Conservation (phyloP, 495 filamentous ascomycete genomes). For the Endocarpon pusillum region DNA sequence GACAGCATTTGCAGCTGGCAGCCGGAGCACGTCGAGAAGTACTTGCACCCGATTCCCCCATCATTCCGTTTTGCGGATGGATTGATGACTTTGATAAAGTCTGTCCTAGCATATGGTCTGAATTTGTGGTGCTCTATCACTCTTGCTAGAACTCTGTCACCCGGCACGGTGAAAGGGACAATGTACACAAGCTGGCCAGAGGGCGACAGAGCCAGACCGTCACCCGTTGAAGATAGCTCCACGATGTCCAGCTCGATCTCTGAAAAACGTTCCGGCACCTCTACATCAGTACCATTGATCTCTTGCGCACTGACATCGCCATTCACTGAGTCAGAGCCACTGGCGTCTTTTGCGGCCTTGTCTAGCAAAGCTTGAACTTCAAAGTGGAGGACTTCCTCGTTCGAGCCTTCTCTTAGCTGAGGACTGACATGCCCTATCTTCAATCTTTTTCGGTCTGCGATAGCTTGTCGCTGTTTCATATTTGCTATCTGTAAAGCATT, state of each 20-base stretch:
- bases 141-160: slow-evolving; percentile 64
- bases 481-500: too few species aligned
- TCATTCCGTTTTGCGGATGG: slow-evolving; percentile 67
- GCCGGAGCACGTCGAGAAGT: slow-evolving; percentile 75
- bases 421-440: too few species aligned
- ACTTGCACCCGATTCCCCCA: slow-evolving; percentile 55
- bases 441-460: too few species aligned
- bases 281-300: too few species aligned
- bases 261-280: slow-evolving; percentile 47
- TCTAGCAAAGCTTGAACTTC: slow-evolving; percentile 5
- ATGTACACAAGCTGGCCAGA: slow-evolving; percentile 62
- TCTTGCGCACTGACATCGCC: too few species aligned
- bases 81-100: slow-evolving; percentile 60
- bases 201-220: slow-evolving; percentile 55
- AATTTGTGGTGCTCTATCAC: slow-evolving; percentile 50
- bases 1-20: slow-evolving; percentile 97
- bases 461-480: too few species aligned
- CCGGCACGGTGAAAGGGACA: slow-evolving; percentile 76
- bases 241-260: slow-evolving; percentile 65
- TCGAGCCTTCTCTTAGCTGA: too few species aligned
- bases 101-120: slow-evolving; percentile 48
- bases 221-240: slow-evolving; percentile 75
- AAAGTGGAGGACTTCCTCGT: neutral
- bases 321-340: too few species aligned
- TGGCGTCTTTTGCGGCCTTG: neutral